A percentile compares a stretch with the other conserved stretches of the same genome.
phyloP scores from a whole-genome alignment of 2,329 filamentous ascomycete genomes.

The Trichophyton schoenleinii region DNA sequence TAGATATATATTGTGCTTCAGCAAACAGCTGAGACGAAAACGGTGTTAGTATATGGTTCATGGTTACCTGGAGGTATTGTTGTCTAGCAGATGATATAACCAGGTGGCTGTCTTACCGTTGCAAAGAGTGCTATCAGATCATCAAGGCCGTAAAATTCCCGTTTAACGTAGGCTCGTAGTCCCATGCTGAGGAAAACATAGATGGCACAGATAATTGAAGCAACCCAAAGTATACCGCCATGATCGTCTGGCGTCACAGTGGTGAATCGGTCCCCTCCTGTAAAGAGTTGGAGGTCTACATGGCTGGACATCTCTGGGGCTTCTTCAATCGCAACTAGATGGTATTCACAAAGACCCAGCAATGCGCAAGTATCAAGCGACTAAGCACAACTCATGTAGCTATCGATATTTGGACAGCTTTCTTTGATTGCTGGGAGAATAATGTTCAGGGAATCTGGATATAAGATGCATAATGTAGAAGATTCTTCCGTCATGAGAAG shows the following conservation, averaged over 20 bases:
- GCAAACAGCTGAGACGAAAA: neutral
- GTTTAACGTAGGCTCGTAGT: neutral
- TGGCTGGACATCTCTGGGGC: neutral
- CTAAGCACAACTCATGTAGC: neutral
- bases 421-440: neutral
- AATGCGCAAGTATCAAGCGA: neutral
- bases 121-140: neutral
- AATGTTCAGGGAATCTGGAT: neutral
- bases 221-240: neutral
- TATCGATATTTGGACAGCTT: neutral
- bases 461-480: neutral
- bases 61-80: neutral
- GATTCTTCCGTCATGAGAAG: neutral
- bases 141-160: neutral
- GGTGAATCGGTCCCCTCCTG: neutral
- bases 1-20: neutral
- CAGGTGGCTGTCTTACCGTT: neutral
- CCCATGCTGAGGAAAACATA: neutral
- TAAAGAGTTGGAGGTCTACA: neutral
- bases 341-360: neutral
- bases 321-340: neutral
- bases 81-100: neutral
- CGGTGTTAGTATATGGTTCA: neutral
- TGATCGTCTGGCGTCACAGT: neutral
- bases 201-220: neutral